These are phyloP conservation scores for Pterula multifida DNA, from an alignment of 1,284 basidiomycete genomes.

Conservation along the genomic window DNA sequence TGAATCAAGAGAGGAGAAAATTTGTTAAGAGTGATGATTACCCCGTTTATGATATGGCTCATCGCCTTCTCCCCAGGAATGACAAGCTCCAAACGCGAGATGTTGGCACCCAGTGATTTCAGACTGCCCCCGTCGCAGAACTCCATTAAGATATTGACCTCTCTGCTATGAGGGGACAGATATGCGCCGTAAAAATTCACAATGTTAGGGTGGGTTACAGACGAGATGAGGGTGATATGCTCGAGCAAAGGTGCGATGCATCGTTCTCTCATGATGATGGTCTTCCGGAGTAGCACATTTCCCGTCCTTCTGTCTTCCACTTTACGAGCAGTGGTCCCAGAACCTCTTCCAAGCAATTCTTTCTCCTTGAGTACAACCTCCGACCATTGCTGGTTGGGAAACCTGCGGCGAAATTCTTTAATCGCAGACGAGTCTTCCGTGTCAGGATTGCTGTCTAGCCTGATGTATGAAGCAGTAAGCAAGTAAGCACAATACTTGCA, in stretches of 20 bases:
- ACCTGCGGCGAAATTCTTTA: background rate
- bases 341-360: background rate
- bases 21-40: background rate
- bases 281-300: background rate
- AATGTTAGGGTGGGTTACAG: background rate
- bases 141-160: background rate
- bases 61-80: background rate
- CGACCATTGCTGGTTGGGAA: constrained; percentile 1
- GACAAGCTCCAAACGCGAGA: background rate
- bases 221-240: background rate
- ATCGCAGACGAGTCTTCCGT: background rate
- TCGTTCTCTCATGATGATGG: background rate
- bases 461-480: background rate
- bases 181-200: background rate
- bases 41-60: constrained; percentile 1
- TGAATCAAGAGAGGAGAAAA: background rate
- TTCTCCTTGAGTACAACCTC: background rate
- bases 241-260: background rate
- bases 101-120: background rate
- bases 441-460: background rate
- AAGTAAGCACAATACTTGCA: background rate
- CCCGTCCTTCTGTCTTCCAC: background rate
- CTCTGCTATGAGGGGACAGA: background rate
- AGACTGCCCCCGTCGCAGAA: constrained; percentile 1
- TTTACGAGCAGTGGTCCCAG: background rate